Evolutionary conservation across 176 grass and related monocot genomes (phyloP), one percentile per base, ranked within the genome.

Genomic region (Avena insularis): DNA sequence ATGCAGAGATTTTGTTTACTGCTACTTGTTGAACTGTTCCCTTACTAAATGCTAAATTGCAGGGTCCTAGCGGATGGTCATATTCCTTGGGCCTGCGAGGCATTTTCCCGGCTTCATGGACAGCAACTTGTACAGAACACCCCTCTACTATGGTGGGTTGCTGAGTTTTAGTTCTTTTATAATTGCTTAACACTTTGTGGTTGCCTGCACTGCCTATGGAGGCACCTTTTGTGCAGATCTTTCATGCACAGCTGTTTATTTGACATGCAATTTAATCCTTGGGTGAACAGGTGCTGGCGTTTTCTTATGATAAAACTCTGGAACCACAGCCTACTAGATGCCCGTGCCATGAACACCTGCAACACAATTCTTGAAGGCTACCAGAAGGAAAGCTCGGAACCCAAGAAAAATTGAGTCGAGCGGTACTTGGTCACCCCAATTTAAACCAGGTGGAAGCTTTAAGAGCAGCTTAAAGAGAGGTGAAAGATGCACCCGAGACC

Each of bases 251-350:
- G 0, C 36, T 64, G 25, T 59, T 75, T 76, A 81, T 88, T 50
- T 77, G 31, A 64, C 61, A 69, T 71, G 19, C 9, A 77, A 79
- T 51, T 81, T 76, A 23, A 21, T 86, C 9, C 4, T 20, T 82
- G 56, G 2, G 61, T 83, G 53, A 80, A 75, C 86, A 99, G 97
- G 97, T 84, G 89, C 27, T 99, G 97, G 94, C 93, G 87, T 60
- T 86, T 94, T 62, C 90, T 99, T 77, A 99, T 99, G 94, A 92
- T 97, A 75, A 99, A 99, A 90, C 90, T 99, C 29, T 99, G 97
- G 92, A 99, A 99, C 79, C 97, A 99, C 77, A 94, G 86, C 78
- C 87, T 99, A 31, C 86, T 99, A 75, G 97, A 99, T 84, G 91
- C 91, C 10, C 92, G 87, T 5, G 77, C 92, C 43, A 96, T 99